Evolutionary conservation across 2,329 filamentous ascomycete species (phyloP).

Genomic region (Phialophora expanda): DNA sequence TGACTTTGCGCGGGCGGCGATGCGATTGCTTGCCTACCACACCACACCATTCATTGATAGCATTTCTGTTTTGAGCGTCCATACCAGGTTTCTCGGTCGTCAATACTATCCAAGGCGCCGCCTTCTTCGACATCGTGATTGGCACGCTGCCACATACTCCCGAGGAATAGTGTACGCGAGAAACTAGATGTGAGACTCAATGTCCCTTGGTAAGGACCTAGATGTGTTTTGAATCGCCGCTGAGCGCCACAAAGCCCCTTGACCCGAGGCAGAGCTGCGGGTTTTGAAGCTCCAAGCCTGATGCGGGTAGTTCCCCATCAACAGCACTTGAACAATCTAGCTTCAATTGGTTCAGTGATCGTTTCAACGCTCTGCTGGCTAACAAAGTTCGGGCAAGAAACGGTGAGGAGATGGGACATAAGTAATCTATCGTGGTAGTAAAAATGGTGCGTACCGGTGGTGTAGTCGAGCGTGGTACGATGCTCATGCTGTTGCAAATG

Average conservation of each 20-base stretch:
- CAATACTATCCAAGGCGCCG: conserved; percentile 6
- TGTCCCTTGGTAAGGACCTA: neutral
- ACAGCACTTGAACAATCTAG: neutral
- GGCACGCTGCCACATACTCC: neutral
- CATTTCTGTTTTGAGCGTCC: conserved; percentile 8
- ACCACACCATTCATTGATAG: conserved; percentile 10
- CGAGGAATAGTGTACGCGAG: neutral
- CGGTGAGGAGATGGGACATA: neutral
- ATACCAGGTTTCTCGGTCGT: conserved; percentile 1
- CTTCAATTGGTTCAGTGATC: neutral
- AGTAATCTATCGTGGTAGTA: neutral
- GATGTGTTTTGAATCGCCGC: neutral
- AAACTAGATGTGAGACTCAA: neutral
- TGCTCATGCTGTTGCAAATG: neutral
- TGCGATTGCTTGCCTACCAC: neutral
- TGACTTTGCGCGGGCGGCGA: neutral
- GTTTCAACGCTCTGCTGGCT: neutral
- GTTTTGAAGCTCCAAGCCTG: neutral
- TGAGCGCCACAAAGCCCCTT: neutral
- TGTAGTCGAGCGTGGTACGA: neutral
- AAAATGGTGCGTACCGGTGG: neutral
- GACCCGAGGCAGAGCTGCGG: neutral
- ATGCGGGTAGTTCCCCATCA: neutral
- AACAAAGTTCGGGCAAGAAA: neutral
- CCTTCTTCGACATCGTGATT: neutral